Conservation (phyloP, 2,329 filamentous ascomycete genomes). For the Claviceps fusiformis region DNA sequence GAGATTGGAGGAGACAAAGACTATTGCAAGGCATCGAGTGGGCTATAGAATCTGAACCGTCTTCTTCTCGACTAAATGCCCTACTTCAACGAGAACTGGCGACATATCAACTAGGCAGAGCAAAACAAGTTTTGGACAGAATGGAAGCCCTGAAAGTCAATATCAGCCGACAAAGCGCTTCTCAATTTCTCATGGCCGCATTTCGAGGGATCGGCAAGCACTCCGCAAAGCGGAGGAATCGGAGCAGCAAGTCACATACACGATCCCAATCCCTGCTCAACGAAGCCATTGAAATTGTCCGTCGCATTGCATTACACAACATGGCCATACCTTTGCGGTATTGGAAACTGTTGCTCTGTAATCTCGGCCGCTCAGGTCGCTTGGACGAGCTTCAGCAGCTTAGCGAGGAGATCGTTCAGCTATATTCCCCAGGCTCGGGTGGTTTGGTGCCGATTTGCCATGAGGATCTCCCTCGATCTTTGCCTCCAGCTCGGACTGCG, state of each 20-base stretch:
- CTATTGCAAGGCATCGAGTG: slow-evolving; percentile 30
- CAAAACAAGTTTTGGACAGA: slow-evolving; percentile 16
- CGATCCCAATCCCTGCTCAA: slow-evolving; percentile 13
- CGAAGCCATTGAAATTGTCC: slow-evolving; percentile 16
- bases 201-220: slow-evolving; percentile 18
- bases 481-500: neutral
- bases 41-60: slow-evolving; percentile 9
- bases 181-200: slow-evolving; percentile 12
- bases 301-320: slow-evolving; percentile 17
- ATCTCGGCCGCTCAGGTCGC: slow-evolving; percentile 28
- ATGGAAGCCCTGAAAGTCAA: slow-evolving; percentile 19
- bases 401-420: slow-evolving; percentile 27
- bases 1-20: slow-evolving; percentile 27
- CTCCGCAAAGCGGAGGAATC: slow-evolving; percentile 6
- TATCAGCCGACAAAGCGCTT: slow-evolving; percentile 16
- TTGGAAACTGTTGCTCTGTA: slow-evolving; percentile 31
- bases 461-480: slow-evolving; percentile 24
- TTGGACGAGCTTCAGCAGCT: slow-evolving; percentile 32
- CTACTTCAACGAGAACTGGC: slow-evolving; percentile 9
- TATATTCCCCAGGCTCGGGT: slow-evolving; percentile 19
- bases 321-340: slow-evolving; percentile 21
- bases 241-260: neutral
- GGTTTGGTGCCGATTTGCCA: slow-evolving; percentile 29
- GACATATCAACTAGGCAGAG: slow-evolving; percentile 10
- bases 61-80: slow-evolving; percentile 14